A percentile compares a stretch with the other conserved stretches of the same genome.
phyloP scores from a whole-genome alignment of 2,329 filamentous ascomycete genomes.

The Ascochyta clinopodiicola region DNA sequence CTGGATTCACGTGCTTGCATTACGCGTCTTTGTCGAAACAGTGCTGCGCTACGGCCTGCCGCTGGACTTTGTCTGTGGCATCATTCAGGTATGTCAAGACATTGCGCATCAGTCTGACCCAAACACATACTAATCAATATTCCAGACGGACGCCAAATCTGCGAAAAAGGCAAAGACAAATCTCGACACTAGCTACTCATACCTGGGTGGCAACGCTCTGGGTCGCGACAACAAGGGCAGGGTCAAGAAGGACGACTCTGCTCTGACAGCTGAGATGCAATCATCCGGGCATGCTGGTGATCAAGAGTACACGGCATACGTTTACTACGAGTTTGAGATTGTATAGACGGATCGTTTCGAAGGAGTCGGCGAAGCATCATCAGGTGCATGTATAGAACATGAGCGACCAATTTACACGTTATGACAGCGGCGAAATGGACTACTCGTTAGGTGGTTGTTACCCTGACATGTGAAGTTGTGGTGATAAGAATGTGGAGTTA shows the following conservation, averaged over 20 bases:
- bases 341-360: conserved; percentile 17
- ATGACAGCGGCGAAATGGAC: not conserved
- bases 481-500: conserved; percentile 4
- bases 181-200: conserved; percentile 85
- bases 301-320: conserved; percentile 92
- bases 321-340: conserved; percentile 95
- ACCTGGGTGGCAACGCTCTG: conserved; percentile 93
- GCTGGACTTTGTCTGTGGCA: conserved; percentile 82
- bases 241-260: conserved; percentile 86
- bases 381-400: conserved; percentile 16
- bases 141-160: conserved; percentile 80
- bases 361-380: not conserved
- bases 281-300: conserved; percentile 73
- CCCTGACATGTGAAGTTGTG: conserved; percentile 1
- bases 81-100: conserved; percentile 71
- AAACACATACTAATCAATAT: conserved; percentile 11
- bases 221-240: conserved; percentile 92
- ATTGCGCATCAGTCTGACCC: not conserved
- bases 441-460: not conserved
- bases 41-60: conserved; percentile 95
- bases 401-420: conserved; percentile 13
- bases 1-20: conserved; percentile 88
- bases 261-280: conserved; percentile 81
- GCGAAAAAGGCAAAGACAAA: conserved; percentile 71
- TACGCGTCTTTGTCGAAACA: conserved; percentile 96